These are phyloP conservation scores for Vicia villosa DNA, from an alignment of 306 rosid genomes.

Conservation along the genomic window DNA sequence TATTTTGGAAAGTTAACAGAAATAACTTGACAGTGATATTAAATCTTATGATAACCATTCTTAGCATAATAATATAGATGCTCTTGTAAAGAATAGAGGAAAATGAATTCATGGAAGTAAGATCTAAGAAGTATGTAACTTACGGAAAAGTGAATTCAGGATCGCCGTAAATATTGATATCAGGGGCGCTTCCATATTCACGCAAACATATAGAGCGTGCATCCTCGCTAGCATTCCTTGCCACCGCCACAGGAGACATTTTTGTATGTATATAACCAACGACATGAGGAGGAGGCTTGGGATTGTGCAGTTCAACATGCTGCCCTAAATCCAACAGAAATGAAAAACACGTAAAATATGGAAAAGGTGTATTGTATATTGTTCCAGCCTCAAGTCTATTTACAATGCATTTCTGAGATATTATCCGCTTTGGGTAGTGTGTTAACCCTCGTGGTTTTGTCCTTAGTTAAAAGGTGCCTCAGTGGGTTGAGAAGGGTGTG, in stretches of 20 bases:
- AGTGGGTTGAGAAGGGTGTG: neutral
- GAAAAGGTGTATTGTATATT: neutral
- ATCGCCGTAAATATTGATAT: conserved; percentile 77
- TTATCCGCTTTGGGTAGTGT: neutral
- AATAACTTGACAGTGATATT: neutral
- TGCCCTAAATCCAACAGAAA: conserved; percentile 68
- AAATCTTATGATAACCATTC: conserved; percentile 16
- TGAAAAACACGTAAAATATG: conserved; percentile 20
- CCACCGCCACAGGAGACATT: conserved; percentile 87
- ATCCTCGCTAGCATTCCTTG: conserved; percentile 78
- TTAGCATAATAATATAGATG: neutral
- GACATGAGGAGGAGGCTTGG: conserved; percentile 80
- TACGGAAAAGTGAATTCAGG: conserved; percentile 88
- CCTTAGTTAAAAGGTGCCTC: neutral
- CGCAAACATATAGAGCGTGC: conserved; percentile 82
- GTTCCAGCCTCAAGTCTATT: neutral
- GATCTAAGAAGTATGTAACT: conserved; percentile 41
- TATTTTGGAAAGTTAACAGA: conserved; percentile 13
- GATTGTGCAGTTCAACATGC: conserved; percentile 99
- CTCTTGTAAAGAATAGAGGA: neutral
- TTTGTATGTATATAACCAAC: conserved; percentile 90
- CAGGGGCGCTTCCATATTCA: conserved; percentile 87
- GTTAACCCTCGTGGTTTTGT: neutral
- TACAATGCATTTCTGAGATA: neutral
- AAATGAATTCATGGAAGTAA: conserved; percentile 24